Evolutionary conservation across 2,329 filamentous ascomycete genomes (phyloP).

Genomic region (Cadophora sp.): DNA sequence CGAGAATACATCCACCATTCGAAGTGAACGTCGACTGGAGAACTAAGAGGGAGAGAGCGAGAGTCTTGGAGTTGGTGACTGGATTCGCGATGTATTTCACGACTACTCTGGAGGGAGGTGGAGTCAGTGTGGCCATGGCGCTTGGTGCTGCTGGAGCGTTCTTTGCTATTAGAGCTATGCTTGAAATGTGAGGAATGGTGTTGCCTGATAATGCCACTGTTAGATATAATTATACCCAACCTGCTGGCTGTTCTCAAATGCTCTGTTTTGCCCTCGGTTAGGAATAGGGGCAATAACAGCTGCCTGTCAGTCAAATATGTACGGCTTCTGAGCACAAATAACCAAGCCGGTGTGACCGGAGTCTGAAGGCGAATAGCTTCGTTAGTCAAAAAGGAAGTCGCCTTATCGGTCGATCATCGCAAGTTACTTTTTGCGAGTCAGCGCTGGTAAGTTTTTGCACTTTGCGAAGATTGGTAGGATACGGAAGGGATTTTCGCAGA

Average conservation of each 20-base stretch:
- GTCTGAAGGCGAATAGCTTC: neutral
- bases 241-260: neutral
- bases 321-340: neutral
- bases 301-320: neutral
- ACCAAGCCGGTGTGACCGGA: neutral
- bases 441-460: neutral
- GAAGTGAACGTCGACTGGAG: slow-evolving; percentile 63
- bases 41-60: slow-evolving; percentile 57
- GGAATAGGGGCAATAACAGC: neutral
- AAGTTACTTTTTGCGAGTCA: slow-evolving; percentile 2
- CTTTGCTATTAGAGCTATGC: slow-evolving; percentile 38
- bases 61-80: slow-evolving; percentile 63
- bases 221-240: slow-evolving; percentile 6
- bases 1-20: slow-evolving; percentile 59
- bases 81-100: slow-evolving; percentile 58
- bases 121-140: slow-evolving; percentile 40
- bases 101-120: slow-evolving; percentile 43
- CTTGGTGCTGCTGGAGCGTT: slow-evolving; percentile 41
- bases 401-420: neutral
- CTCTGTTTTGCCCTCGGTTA: neutral
- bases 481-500: neutral
- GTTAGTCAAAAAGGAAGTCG: neutral
- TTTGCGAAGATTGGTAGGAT: neutral
- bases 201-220: neutral
- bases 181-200: slow-evolving; percentile 29